These are phyloP conservation scores for Trichomonas gallinae DNA, from an alignment of 208 protist species.

Conservation along the genomic window DNA sequence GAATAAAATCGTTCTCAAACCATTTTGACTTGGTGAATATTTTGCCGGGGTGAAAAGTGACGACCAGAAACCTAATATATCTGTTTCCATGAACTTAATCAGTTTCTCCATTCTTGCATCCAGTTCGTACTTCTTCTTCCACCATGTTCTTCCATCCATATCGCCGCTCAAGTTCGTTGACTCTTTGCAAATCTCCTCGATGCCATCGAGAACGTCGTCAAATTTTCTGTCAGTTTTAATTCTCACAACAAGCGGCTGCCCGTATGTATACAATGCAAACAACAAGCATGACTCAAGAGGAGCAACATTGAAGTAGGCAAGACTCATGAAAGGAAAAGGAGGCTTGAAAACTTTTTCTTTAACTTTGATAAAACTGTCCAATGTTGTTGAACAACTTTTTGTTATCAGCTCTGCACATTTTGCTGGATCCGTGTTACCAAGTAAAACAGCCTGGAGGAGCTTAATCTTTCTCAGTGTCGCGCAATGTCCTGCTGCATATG, in stretches of 20 bases:
- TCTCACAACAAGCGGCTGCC: neutral
- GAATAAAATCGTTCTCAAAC: neutral
- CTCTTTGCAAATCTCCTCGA: neutral
- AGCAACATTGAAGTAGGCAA: neutral
- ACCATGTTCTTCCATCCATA: neutral
- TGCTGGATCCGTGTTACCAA: neutral
- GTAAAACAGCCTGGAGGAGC: neutral
- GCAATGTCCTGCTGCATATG: neutral
- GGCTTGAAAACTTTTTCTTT: neutral
- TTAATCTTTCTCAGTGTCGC: neutral
- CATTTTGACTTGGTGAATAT: neutral
- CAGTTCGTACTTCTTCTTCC: neutral
- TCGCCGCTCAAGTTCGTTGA: neutral
- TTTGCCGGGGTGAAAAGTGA: neutral
- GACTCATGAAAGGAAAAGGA: neutral
- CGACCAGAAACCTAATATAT: neutral
- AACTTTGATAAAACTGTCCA: neutral
- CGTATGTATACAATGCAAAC: neutral
- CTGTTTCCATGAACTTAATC: neutral
- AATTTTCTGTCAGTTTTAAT: neutral
- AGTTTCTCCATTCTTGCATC: neutral
- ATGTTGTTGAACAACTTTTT: neutral
- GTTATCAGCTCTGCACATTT: neutral
- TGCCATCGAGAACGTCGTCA: neutral
- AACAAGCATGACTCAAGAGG: neutral